A percentile compares a stretch with the other conserved stretches of the same genome.
Conservation (phyloP, 805 yeast genomes). For the Candida sphagnicola region DNA sequence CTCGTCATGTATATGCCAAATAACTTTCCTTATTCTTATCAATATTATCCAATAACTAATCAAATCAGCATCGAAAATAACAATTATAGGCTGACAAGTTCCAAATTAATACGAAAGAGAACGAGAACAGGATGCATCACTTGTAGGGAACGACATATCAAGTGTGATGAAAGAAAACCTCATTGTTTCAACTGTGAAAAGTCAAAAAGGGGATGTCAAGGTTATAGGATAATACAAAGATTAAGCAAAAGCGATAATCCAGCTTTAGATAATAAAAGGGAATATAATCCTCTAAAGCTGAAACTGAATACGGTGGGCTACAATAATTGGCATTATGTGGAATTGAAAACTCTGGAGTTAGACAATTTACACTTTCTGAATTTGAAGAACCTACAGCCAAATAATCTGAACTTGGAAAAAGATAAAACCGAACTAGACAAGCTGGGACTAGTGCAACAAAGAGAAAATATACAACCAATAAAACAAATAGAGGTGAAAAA, state of each 20-base stretch:
- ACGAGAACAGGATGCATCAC: conserved; percentile 76
- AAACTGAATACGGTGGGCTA: too few species aligned
- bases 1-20: neutral
- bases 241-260: neutral
- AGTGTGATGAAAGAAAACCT: conserved; percentile 74
- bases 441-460: too few species aligned
- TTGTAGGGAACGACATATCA: conserved; percentile 65
- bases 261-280: too few species aligned
- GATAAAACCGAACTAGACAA: too few species aligned
- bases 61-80: neutral
- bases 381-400: too few species aligned
- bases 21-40: neutral
- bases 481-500: too few species aligned
- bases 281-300: too few species aligned
- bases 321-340: too few species aligned
- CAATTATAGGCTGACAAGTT: neutral
- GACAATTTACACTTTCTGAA: too few species aligned
- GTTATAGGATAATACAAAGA: conserved; percentile 41
- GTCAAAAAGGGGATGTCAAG: conserved; percentile 61
- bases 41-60: neutral
- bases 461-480: too few species aligned
- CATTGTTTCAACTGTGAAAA: conserved; percentile 65
- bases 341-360: too few species aligned
- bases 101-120: conserved; percentile 20
- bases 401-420: too few species aligned